Conservation (phyloP, 1,284 basidiomycete species). For the Boletus coffeatus region DNA sequence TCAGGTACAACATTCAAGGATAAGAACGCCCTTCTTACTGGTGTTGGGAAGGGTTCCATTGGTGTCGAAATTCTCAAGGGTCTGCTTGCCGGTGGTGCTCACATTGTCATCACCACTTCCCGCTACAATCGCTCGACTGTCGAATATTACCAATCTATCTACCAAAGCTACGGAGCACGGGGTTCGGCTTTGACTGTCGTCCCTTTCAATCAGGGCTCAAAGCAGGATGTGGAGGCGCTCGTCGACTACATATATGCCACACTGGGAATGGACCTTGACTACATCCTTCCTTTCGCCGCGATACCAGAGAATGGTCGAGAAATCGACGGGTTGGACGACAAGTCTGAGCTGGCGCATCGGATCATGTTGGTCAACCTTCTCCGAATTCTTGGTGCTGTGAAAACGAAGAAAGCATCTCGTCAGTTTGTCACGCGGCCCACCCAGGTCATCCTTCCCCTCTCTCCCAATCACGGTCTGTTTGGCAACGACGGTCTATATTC, state of each 20-base stretch:
- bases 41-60: slow-evolving; percentile 97
- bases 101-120: slow-evolving; percentile 96
- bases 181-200: slow-evolving; percentile 96
- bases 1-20: slow-evolving; percentile 98
- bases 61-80: slow-evolving; percentile 98
- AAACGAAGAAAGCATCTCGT: slow-evolving; percentile 95
- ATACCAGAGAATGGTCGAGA: slow-evolving; percentile 98
- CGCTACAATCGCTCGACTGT: slow-evolving; percentile 92
- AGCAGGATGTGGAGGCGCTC: slow-evolving; percentile 87
- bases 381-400: slow-evolving; percentile 93
- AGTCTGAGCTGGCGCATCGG: slow-evolving; percentile 95
- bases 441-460: slow-evolving; percentile 95
- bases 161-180: slow-evolving; percentile 91
- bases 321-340: slow-evolving; percentile 95
- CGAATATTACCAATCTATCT: slow-evolving; percentile 98
- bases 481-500: slow-evolving; percentile 98
- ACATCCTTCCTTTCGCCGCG: slow-evolving; percentile 97
- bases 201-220: slow-evolving; percentile 98
- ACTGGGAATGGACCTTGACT: slow-evolving; percentile 88
- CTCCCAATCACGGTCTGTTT: slow-evolving; percentile 97
- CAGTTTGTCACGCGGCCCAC: slow-evolving; percentile 97
- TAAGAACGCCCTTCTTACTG: slow-evolving; percentile 96
- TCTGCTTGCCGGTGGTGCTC: slow-evolving; percentile 91
- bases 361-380: slow-evolving; percentile 73
- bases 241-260: slow-evolving; percentile 85